Conservation (phyloP, 768 basidiomycete species). For the Tremella mesenterica region DNA sequence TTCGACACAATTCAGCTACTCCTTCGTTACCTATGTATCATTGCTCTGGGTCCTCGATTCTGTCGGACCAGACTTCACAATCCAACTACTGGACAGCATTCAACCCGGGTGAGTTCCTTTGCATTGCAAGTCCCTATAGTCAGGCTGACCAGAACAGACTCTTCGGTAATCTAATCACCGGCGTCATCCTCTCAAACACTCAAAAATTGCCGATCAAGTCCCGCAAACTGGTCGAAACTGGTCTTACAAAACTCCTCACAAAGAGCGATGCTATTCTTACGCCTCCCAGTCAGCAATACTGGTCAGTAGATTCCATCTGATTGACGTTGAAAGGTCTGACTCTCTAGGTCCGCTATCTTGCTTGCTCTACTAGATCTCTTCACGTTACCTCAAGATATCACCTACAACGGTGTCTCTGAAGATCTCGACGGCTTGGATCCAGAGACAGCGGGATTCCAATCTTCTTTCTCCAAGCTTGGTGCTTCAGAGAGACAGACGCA, state of each 20-base stretch:
- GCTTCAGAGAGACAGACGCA: constrained; percentile 57
- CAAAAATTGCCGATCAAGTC: constrained; percentile 73
- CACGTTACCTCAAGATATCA: constrained; percentile 61
- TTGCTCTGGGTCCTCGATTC: constrained; percentile 67
- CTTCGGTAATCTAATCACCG: constrained; percentile 68
- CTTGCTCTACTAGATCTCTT: constrained; percentile 67
- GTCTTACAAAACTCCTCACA: constrained; percentile 68
- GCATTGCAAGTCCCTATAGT: background rate
- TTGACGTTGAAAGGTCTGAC: background rate
- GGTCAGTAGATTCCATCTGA: background rate
- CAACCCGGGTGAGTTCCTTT: constrained; percentile 62
- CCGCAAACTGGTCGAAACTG: constrained; percentile 73
- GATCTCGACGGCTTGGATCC: constrained; percentile 73
- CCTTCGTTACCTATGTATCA: constrained; percentile 68
- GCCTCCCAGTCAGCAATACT: constrained; percentile 31
- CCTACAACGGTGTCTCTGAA: constrained; percentile 31
- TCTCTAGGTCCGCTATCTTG: constrained; percentile 61
- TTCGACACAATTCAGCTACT: constrained; percentile 77
- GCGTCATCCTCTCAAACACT: constrained; percentile 70
- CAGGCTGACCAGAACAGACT: constrained; percentile 49
- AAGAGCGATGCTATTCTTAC: constrained; percentile 63
- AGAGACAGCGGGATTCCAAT: constrained; percentile 91
- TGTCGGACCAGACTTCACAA: constrained; percentile 69
- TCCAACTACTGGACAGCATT: constrained; percentile 68
- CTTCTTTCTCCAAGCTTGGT: constrained; percentile 82